Conservation (phyloP, 2,329 filamentous ascomycete genomes). For the Zalaria obscura region DNA sequence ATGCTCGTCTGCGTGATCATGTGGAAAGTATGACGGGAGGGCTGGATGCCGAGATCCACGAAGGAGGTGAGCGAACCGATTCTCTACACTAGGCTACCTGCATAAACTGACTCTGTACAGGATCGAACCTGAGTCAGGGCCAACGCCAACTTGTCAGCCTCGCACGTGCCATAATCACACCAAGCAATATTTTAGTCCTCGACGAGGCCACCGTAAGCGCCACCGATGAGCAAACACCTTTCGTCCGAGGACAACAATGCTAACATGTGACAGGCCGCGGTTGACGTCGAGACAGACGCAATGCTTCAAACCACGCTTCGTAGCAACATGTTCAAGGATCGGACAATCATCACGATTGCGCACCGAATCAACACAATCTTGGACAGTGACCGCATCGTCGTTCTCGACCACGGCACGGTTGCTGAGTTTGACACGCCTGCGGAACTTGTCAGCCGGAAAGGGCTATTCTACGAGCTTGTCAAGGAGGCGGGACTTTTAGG, state of each 20-base stretch:
- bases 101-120: slow-evolving; percentile 16
- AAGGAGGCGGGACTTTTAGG: slow-evolving; percentile 71
- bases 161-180: slow-evolving; percentile 83
- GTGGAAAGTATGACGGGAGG: slow-evolving; percentile 75
- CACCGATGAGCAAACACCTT: slow-evolving; percentile 29
- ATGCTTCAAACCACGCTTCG: slow-evolving; percentile 50
- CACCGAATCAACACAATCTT: slow-evolving; percentile 98
- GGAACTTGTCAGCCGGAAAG: slow-evolving; percentile 59
- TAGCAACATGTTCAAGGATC: slow-evolving; percentile 62
- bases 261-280: slow-evolving; percentile 37
- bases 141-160: slow-evolving; percentile 90
- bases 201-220: slow-evolving; percentile 80
- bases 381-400: slow-evolving; percentile 75
- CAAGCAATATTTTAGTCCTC: slow-evolving; percentile 90
- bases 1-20: slow-evolving; percentile 86
- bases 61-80: slow-evolving; percentile 62
- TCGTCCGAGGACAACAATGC: background rate
- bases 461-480: slow-evolving; percentile 79
- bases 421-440: slow-evolving; percentile 84
- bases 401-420: slow-evolving; percentile 80
- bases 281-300: slow-evolving; percentile 54
- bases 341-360: slow-evolving; percentile 95
- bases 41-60: slow-evolving; percentile 77
- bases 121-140: slow-evolving; percentile 88
- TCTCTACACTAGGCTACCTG: background rate